Percentiles rank a stretch among this genome's conserved stretches.
These are phyloP conservation scores for Xylariales sp. DNA, from an alignment of 2,329 filamentous ascomycete genomes.

Conservation along the genomic window DNA sequence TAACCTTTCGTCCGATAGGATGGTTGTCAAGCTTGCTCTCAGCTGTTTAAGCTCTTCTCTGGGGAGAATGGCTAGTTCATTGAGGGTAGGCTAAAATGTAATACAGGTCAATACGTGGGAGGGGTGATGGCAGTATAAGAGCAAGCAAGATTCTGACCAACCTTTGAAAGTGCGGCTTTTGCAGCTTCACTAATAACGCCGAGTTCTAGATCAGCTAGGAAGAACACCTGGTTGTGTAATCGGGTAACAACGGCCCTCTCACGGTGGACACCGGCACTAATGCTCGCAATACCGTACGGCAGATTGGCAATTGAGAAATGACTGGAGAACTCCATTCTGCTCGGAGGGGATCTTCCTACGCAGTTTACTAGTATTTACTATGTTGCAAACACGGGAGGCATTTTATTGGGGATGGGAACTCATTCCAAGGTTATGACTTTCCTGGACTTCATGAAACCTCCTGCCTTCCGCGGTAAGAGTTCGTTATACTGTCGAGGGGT, in stretches of 20 bases:
- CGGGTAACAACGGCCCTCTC: slow-evolving; percentile 44
- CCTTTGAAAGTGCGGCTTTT: slow-evolving; percentile 12
- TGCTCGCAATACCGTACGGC: slow-evolving; percentile 48
- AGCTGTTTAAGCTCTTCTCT: slow-evolving; percentile 14
- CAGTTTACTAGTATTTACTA: too few relatives aligned
- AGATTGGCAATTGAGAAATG: slow-evolving; percentile 50
- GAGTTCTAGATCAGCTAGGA: slow-evolving; percentile 38
- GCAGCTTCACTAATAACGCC: slow-evolving; percentile 5
- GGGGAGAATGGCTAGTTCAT: slow-evolving; percentile 12
- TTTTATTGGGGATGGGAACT: too few relatives aligned
- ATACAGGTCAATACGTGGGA: too few relatives aligned
- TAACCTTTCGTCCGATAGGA: slow-evolving; percentile 10
- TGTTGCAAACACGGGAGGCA: too few relatives aligned
- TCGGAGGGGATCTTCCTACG: neutral
- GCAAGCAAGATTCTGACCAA: too few relatives aligned
- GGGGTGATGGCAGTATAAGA: too few relatives aligned
- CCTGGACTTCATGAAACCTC: neutral
- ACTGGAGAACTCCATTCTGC: slow-evolving; percentile 14
- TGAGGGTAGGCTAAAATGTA: slow-evolving; percentile 13
- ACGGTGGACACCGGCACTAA: slow-evolving; percentile 19
- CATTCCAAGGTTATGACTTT: too few relatives aligned
- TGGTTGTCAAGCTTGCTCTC: slow-evolving; percentile 11
- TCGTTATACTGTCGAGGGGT: neutral
- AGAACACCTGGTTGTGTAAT: slow-evolving; percentile 45
- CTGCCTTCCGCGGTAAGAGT: neutral